Percentiles rank a stretch among this genome's conserved stretches.
These are phyloP conservation scores for Anisodus tanguticus DNA, from an alignment of 257 asterid genomes.

Conservation along the genomic window DNA sequence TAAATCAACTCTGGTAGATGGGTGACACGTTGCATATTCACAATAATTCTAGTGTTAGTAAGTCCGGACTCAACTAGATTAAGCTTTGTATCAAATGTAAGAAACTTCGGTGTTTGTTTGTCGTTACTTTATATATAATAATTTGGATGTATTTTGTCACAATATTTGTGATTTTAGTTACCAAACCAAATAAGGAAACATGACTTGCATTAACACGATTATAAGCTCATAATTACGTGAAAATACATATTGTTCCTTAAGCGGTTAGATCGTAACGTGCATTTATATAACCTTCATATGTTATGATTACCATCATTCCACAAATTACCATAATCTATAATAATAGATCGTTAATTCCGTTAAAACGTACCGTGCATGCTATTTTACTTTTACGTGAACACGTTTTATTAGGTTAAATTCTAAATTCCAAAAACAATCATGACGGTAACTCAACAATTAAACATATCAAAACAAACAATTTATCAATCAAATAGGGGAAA, in stretches of 20 bases:
- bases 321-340: neutral
- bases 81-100: neutral
- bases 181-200: neutral
- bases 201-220: neutral
- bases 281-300: neutral
- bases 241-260: neutral
- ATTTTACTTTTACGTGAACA: neutral
- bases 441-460: neutral
- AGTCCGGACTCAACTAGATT: neutral
- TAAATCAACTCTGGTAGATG: neutral
- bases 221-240: neutral
- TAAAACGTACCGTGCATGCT: neutral
- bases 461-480: neutral
- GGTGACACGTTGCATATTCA: neutral
- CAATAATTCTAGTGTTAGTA: neutral
- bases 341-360: neutral
- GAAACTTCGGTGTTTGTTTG: neutral
- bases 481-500: neutral
- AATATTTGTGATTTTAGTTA: neutral
- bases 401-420: neutral
- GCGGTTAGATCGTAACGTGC: neutral
- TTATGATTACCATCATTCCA: neutral
- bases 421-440: neutral
- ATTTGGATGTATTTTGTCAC: neutral
- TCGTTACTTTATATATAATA: neutral